phyloP scores from a whole-genome alignment of 139 green algal genomes.

The Parachlorella kessleri region DNA sequence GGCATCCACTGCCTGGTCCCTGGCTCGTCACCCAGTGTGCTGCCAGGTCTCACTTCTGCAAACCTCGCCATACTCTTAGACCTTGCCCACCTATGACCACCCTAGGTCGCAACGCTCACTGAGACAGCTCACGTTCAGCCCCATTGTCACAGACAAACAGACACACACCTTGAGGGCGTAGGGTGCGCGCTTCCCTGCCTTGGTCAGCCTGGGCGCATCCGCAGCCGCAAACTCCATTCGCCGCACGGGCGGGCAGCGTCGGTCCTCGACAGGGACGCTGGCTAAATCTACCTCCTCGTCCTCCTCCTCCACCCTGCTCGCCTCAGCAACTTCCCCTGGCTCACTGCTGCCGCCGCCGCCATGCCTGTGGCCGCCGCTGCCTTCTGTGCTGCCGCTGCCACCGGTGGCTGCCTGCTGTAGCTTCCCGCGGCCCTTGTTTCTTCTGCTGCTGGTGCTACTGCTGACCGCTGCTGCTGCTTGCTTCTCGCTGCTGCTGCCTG shows the following conservation, averaged over 20 bases:
- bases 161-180: slow-evolving; percentile 37
- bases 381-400: background rate
- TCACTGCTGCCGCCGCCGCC: background rate
- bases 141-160: no score
- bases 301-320: background rate
- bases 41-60: no score
- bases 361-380: background rate
- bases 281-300: background rate
- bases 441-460: slow-evolving; percentile 4
- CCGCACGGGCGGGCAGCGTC: slow-evolving; percentile 14
- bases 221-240: background rate
- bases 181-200: background rate
- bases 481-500: no score
- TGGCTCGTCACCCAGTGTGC: no score
- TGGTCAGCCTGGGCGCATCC: slow-evolving; percentile 9
- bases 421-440: no score
- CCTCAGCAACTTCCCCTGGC: background rate
- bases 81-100: no score
- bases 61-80: no score
- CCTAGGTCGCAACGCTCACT: no score
- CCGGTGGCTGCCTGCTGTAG: slow-evolving; percentile 10
- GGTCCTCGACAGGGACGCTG: slow-evolving; percentile 28
- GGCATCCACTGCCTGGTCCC: no score
- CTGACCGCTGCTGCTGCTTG: background rate
- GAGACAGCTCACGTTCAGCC: background rate